Evolutionary conservation across 208 protist species (phyloP).

Genomic region (Acanthamoeba healyi): DNA sequence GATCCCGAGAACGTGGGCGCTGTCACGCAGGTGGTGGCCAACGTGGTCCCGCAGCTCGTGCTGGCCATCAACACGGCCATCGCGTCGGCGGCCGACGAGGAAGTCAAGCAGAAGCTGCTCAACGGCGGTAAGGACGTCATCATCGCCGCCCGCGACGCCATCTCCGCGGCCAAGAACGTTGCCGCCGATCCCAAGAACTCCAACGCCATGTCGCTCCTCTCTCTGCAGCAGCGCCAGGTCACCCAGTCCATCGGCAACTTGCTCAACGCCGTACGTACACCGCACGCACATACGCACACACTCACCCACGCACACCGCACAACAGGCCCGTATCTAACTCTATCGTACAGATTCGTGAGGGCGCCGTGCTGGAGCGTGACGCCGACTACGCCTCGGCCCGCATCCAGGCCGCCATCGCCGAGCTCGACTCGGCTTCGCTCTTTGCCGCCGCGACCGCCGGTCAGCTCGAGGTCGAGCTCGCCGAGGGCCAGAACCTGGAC

Average conservation of each 20-base stretch:
- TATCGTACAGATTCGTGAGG: slow-evolving; percentile 35
- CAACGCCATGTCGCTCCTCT: slow-evolving; percentile 55
- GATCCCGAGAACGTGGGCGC: slow-evolving; percentile 67
- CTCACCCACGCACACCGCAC: background rate
- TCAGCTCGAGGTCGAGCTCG: slow-evolving; percentile 60
- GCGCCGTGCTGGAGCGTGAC: slow-evolving; percentile 61
- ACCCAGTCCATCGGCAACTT: slow-evolving; percentile 70
- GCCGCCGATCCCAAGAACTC: slow-evolving; percentile 73
- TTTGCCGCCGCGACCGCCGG: slow-evolving; percentile 50
- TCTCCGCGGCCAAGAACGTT: slow-evolving; percentile 72
- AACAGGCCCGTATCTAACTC: background rate
- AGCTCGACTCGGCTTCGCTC: slow-evolving; percentile 67
- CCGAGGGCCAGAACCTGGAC: slow-evolving; percentile 39
- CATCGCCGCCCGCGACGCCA: slow-evolving; percentile 52
- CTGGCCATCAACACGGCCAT: slow-evolving; percentile 45
- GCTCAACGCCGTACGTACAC: slow-evolving; percentile 56
- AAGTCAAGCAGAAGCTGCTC: slow-evolving; percentile 63
- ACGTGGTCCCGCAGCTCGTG: slow-evolving; percentile 51
- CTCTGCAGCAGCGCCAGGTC: slow-evolving; percentile 58
- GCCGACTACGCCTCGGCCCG: slow-evolving; percentile 57
- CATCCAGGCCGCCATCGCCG: slow-evolving; percentile 64
- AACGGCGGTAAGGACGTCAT: slow-evolving; percentile 42
- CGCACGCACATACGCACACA: background rate
- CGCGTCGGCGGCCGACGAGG: slow-evolving; percentile 49
- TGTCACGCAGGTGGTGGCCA: slow-evolving; percentile 47